phyloP scores from a whole-genome alignment of 2,329 filamentous ascomycete genomes.

The Pseudogymnoascus sp. region DNA sequence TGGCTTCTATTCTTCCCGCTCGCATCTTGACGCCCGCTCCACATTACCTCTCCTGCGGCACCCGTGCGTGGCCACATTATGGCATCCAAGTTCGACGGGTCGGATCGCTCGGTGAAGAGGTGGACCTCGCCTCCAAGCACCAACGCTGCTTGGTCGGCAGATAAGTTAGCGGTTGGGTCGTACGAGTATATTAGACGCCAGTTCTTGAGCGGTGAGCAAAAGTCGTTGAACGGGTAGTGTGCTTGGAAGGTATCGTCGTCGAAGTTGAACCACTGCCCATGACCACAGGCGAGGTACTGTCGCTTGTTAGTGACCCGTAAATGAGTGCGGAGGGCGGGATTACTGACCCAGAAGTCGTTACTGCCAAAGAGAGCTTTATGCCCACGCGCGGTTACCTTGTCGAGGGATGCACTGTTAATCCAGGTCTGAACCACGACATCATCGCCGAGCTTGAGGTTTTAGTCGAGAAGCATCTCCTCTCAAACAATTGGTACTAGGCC shows the following conservation, averaged over 20 bases:
- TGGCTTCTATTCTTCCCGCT: slow-evolving; percentile 62
- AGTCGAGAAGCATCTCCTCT: slow-evolving; percentile 77
- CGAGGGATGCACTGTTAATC: slow-evolving; percentile 56
- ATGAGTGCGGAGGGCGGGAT: neutral
- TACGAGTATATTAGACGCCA: slow-evolving; percentile 77
- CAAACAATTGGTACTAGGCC: slow-evolving; percentile 70
- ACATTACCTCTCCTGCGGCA: slow-evolving; percentile 70
- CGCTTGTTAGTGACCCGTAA: slow-evolving; percentile 14
- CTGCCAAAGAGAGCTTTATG: slow-evolving; percentile 66
- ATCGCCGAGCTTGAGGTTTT: slow-evolving; percentile 63
- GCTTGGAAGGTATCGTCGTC: slow-evolving; percentile 43
- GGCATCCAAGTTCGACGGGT: slow-evolving; percentile 63
- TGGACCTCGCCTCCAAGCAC: slow-evolving; percentile 76
- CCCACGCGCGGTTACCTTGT: slow-evolving; percentile 50
- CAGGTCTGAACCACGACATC: slow-evolving; percentile 74
- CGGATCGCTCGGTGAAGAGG: slow-evolving; percentile 75
- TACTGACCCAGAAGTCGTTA: slow-evolving; percentile 65
- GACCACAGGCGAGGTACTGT: slow-evolving; percentile 75
- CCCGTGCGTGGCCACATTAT: slow-evolving; percentile 70
- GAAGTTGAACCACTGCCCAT: slow-evolving; percentile 71
- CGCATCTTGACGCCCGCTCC: slow-evolving; percentile 62
- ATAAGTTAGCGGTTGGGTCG: slow-evolving; percentile 60
- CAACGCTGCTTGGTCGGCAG: slow-evolving; percentile 50
- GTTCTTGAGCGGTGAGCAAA: slow-evolving; percentile 70
- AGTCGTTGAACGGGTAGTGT: slow-evolving; percentile 68